Conservation (phyloP, 225 moss, liverwort and hornwort genomes). For the Sphagnum contortum region DNA sequence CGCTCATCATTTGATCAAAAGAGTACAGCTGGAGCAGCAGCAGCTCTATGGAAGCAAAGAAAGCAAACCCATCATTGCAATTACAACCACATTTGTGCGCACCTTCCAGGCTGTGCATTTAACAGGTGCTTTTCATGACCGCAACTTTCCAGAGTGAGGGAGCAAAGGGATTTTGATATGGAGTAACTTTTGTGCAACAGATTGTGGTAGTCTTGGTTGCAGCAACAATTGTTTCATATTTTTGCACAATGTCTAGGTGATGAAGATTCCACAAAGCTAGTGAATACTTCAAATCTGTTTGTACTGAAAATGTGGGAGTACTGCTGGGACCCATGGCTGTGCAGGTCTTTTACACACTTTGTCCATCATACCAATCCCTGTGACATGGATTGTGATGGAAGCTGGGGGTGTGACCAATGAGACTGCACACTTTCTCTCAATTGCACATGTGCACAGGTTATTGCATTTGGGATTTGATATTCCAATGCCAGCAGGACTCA, state of each 20-base stretch:
- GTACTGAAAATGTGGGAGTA: not conserved
- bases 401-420: slow-evolving; percentile 51
- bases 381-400: slow-evolving; percentile 85
- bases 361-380: slow-evolving; percentile 50
- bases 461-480: slow-evolving; percentile 45
- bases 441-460: slow-evolving; percentile 44
- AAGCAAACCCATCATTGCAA: slow-evolving; percentile 54
- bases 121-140: slow-evolving; percentile 20
- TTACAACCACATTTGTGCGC: slow-evolving; percentile 77
- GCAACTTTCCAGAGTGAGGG: too few relatives aligned
- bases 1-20: slow-evolving; percentile 50
- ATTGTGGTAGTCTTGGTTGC: too few relatives aligned
- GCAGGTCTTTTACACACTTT: slow-evolving; percentile 76
- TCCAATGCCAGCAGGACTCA: slow-evolving; percentile 50
- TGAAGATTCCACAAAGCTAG: not conserved
- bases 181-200: too few relatives aligned
- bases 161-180: too few relatives aligned
- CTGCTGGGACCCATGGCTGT: not conserved
- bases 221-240: too few relatives aligned
- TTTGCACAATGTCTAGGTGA: too few relatives aligned
- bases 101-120: slow-evolving; percentile 77
- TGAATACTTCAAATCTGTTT: not conserved
- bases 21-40: slow-evolving; percentile 68
- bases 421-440: slow-evolving; percentile 48
- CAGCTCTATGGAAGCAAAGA: slow-evolving; percentile 32